These are phyloP conservation scores for Naganishia cerealis DNA, from an alignment of 1,284 basidiomycete genomes.

Conservation along the genomic window DNA sequence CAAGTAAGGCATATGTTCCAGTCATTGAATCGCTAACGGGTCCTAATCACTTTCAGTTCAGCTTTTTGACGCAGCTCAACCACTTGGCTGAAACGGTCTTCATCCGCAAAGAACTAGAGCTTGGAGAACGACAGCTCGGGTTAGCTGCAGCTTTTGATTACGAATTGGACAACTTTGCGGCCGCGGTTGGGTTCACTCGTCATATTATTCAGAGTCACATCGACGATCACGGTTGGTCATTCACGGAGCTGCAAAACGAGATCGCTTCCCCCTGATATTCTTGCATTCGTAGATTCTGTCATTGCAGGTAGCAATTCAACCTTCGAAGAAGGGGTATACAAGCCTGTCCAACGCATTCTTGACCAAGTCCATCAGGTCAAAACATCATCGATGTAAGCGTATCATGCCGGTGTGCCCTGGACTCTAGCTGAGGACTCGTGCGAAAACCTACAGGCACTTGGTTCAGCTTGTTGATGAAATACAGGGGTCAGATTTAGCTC, in stretches of 20 bases:
- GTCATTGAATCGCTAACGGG: conserved; percentile 2
- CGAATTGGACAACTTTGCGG: conserved; percentile 87
- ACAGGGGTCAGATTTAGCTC: conserved; percentile 66
- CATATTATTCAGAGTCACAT: conserved; percentile 72
- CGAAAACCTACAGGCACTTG: conserved; percentile 67
- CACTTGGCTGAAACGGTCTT: conserved; percentile 85
- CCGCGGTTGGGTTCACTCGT: conserved; percentile 81
- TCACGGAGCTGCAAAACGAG: conserved; percentile 14
- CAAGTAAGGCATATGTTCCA: conserved; percentile 61
- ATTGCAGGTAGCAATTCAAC: conserved; percentile 72
- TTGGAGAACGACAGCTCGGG: conserved; percentile 84
- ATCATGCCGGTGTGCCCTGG: background rate
- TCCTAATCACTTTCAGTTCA: conserved; percentile 46
- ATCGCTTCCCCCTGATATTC: conserved; percentile 7
- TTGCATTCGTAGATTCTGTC: conserved; percentile 61
- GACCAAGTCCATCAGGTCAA: conserved; percentile 79
- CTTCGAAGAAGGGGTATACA: conserved; percentile 70
- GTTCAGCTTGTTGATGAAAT: conserved; percentile 79
- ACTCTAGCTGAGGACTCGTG: background rate
- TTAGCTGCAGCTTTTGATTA: conserved; percentile 76
- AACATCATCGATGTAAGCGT: conserved; percentile 69
- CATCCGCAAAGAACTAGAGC: conserved; percentile 72
- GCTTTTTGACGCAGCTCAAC: conserved; percentile 85
- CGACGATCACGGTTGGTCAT: conserved; percentile 68
- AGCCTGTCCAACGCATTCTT: conserved; percentile 75